Conservation (phyloP, 2,329 filamentous ascomycete genomes). For the Dactylonectria macrodidyma region DNA sequence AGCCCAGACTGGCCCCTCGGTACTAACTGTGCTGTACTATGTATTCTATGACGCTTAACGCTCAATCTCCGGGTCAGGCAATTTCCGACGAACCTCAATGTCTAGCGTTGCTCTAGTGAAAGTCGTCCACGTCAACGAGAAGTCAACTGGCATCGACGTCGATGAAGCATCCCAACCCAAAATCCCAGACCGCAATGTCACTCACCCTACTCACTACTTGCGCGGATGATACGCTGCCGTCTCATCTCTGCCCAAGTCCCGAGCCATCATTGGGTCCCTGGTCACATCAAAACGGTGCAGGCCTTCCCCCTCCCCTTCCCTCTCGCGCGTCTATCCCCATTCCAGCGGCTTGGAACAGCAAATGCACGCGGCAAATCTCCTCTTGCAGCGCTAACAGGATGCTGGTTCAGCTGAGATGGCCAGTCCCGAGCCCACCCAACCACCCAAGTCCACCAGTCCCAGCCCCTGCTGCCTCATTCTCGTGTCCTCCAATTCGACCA, state of each 20-base stretch:
- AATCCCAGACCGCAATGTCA: not conserved
- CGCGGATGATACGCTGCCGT: not conserved
- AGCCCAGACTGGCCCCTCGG: not conserved
- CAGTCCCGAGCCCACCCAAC: constrained; percentile 27
- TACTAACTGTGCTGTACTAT: no score
- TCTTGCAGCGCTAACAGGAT: constrained; percentile 41
- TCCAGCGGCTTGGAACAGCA: constrained; percentile 28
- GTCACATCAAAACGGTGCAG: no score
- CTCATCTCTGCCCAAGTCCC: constrained; percentile 5
- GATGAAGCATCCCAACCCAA: not conserved
- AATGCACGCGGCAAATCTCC: constrained; percentile 28
- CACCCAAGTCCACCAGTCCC: constrained; percentile 30
- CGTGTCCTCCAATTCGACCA: not conserved
- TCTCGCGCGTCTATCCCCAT: constrained; percentile 24
- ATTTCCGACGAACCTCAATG: constrained; percentile 4
- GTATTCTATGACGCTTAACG: not conserved
- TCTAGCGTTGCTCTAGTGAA: not conserved
- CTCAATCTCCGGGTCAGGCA: constrained; percentile 12
- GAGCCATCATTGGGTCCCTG: not conserved
- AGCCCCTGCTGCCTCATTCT: constrained; percentile 33
- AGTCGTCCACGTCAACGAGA: constrained; percentile 12
- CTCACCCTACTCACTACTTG: no score
- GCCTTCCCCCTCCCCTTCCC: constrained; percentile 10
- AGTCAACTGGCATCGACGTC: not conserved
- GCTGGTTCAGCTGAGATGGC: constrained; percentile 49